Evolutionary conservation across 2,329 filamentous ascomycete genomes (phyloP), one percentile per base, ranked within the genome.

Genomic region (Laburnicola sp.): DNA sequence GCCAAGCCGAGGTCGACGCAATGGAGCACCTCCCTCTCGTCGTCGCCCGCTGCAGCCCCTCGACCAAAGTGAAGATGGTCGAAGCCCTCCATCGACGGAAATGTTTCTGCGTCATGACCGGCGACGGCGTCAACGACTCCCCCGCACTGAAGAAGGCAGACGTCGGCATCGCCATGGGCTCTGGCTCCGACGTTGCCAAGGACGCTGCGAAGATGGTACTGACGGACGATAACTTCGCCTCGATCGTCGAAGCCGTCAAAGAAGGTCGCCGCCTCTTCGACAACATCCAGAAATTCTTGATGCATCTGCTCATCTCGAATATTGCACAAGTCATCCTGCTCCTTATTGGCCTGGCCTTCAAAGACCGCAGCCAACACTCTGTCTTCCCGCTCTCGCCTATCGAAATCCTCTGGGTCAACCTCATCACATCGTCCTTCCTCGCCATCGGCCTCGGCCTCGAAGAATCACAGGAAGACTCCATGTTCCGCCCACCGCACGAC

Each of bases 21-120:
- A 66, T 78, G 64, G 62, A 72, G 7, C 66, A 60, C 3, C 58
- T 78, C 2, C 76, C 76, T 1, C 60, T 78, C 4, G 76, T 79
- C 16, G 65, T 78, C 32, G 76, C 76, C 38, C 68, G 76, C 35
- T 78, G 76, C 54, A 76, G 73, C 39, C 76, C 76, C 0, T 71
- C 68, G 21, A 78, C 76, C 10, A 79, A 78, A 53, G 74, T 78
- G 37, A 74, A 77, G 48, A 78, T 79, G 75, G 72, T 79, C 2
- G 67, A 76, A 43, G 73, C 73, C 21, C 61, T 75, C 21, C 71
- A 74, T 48, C 56, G 73, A 6, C 58, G 72, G 28, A 64, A 68
- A 16, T 64, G 63, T 22, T 75, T 74, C 56, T 74, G 71, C 48
- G 71, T 73, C 54, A 75, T 75, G 73, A 75, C 76, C n/a, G 72